Conservation (phyloP, 2,329 filamentous ascomycete species). For the Colletotrichum trifolii region DNA sequence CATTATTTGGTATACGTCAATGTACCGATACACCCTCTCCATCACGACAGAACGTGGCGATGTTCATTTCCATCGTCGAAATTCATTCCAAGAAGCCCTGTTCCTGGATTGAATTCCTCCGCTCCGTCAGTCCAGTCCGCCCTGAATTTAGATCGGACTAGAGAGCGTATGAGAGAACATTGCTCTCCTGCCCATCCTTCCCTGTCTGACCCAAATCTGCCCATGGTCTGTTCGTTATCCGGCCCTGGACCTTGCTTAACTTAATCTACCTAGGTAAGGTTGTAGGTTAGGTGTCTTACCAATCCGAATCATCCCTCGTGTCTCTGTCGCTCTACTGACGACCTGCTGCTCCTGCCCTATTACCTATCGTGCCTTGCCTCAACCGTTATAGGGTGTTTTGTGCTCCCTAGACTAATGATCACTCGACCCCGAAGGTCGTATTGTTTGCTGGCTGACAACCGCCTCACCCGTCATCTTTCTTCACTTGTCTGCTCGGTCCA, state of each 20-base stretch:
- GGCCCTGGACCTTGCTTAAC: too few relatives aligned
- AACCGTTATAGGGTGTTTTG: too few relatives aligned
- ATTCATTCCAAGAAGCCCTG: constrained; percentile 30
- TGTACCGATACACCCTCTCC: neutral
- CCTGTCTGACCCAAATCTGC: neutral
- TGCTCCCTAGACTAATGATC: too few relatives aligned
- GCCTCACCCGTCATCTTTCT: neutral
- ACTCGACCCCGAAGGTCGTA: too few relatives aligned
- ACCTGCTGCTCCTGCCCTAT: neutral
- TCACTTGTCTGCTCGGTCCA: neutral
- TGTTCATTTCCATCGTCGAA: constrained; percentile 31
- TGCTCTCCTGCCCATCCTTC: neutral
- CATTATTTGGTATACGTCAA: neutral
- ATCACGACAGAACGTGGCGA: constrained; percentile 15
- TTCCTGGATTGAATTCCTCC: constrained; percentile 29
- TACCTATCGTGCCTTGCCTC: neutral
- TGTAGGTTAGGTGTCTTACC: neutral
- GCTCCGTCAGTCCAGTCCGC: constrained; percentile 19
- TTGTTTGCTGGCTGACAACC: neutral
- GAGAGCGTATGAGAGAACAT: too few relatives aligned
- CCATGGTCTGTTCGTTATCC: neutral
- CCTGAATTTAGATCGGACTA: neutral
- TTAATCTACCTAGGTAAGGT: too few relatives aligned
- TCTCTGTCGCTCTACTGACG: too few relatives aligned
- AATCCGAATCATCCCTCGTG: neutral